Percentiles rank a stretch among this genome's conserved stretches.
Conservation (phyloP, 331 rosid species). For the Spiraea crenata region DNA sequence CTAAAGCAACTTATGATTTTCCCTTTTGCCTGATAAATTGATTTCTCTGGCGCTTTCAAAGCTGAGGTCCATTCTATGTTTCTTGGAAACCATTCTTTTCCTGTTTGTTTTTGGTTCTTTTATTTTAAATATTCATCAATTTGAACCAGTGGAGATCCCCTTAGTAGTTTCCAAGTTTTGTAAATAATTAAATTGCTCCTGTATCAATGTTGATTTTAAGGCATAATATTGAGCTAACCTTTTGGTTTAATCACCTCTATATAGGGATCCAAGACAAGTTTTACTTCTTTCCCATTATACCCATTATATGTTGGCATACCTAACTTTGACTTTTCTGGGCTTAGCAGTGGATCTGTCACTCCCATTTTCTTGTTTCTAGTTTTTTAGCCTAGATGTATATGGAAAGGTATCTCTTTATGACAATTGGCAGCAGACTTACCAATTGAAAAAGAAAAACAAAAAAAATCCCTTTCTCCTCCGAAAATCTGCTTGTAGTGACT, state of each 20-base stretch:
- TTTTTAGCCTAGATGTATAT: slow-evolving; percentile 11
- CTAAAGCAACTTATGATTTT: slow-evolving; percentile 25
- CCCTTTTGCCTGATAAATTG: slow-evolving; percentile 8
- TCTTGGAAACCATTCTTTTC: not conserved
- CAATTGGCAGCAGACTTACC: slow-evolving; percentile 1
- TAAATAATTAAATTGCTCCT: not conserved
- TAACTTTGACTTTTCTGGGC: slow-evolving; percentile 25
- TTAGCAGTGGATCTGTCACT: slow-evolving; percentile 19
- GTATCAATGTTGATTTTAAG: not conserved
- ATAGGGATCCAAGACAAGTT: not conserved
- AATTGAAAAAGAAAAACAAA: not conserved
- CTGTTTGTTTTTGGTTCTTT: not conserved
- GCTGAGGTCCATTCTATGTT: slow-evolving; percentile 22
- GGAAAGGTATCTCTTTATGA: not conserved
- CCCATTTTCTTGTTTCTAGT: slow-evolving; percentile 7
- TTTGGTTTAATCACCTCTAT: not conserved
- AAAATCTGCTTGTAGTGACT: not conserved
- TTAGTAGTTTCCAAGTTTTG: not conserved
- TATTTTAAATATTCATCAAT: not conserved
- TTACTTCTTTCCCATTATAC: slow-evolving; percentile 8
- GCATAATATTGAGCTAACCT: not conserved
- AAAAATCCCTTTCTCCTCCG: not conserved
- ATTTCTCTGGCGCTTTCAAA: slow-evolving; percentile 8
- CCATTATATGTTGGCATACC: slow-evolving; percentile 25
- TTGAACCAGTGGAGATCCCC: too few relatives aligned